A percentile compares a stretch with the other conserved stretches of the same genome.
phyloP scores from a whole-genome alignment of 768 basidiomycete genomes.

The Ephemerocybe angulata region DNA sequence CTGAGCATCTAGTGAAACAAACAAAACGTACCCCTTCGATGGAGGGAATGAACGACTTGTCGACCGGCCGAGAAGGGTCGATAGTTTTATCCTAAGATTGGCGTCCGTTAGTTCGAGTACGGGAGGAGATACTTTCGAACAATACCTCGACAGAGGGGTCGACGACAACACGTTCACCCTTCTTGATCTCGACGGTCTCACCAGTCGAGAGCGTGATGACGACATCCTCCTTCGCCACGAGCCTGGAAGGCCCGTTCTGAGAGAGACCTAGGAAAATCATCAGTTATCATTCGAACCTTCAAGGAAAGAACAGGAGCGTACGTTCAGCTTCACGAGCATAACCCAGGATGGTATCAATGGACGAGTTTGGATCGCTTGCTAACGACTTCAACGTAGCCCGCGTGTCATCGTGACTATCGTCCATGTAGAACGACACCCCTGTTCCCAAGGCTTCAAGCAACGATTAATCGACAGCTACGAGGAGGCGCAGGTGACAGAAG shows the following conservation, averaged over 20 bases:
- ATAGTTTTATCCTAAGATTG: neutral
- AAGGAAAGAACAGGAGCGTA: neutral
- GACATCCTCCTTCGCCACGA: neutral
- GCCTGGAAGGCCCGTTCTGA: neutral
- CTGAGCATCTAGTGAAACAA: neutral
- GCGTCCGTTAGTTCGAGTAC: too few species aligned
- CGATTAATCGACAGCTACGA: neutral
- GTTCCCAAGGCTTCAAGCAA: neutral
- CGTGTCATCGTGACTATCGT: neutral
- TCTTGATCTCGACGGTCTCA: neutral
- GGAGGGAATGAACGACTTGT: neutral
- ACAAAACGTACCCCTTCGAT: neutral
- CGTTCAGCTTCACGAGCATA: neutral
- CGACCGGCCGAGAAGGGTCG: neutral
- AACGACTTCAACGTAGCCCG: neutral
- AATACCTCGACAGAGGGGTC: neutral
- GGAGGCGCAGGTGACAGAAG: neutral
- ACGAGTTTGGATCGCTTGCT: too few species aligned
- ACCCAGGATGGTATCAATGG: neutral
- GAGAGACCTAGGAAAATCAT: neutral
- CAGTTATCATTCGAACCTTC: neutral
- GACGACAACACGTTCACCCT: neutral
- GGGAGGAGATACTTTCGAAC: too few species aligned
- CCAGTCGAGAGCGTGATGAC: neutral
- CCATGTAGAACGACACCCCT: neutral